Base-by-base conservation (phyloP, 164 flowering plant genomes). In the Piper longum region DNA sequence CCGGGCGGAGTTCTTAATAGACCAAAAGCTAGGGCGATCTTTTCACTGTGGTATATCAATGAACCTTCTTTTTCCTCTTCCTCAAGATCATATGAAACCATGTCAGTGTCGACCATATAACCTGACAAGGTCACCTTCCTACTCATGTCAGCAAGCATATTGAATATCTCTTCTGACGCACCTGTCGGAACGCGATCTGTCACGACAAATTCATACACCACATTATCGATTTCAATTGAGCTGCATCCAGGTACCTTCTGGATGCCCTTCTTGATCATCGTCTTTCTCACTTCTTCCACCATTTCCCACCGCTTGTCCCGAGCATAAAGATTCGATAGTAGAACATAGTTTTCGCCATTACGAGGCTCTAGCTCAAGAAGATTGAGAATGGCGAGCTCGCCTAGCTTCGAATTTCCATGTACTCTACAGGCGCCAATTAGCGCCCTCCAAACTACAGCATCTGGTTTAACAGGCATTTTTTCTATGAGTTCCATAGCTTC, bases 241-340 rank as follows among this genome's bases (percentile, higher is more conserved):
- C 66, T 63, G 43, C 66, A 63, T 13, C 66, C 59, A 41, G 66
- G 66, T 8, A 54, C 66, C 66, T 63, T 63, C n/a, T 55, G 59
- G 41, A 63, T 63, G 41, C 66, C 59, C 41, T 54, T 63, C 54
- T 9, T 4, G 41, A 17, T 63, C 58, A 63, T 63, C 4, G n/a
- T 63, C 36, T 54, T 44, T 12, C 66, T 54, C 16, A 63, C 44
- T 54, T 54, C 26, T 18, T 19, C 66, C 16, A 63, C 57, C 57
- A 54, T 18, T 16, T 39, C 41, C 66, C 66, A 63, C 66, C 66
- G 54, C 16, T 16, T 9, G 16, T 54, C 66, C 39, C 66, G 66
- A 18, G 66, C 16, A 55, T 63, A 63, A 19, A 63, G 41, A 41
- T 63, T 63, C 2, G 66, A 63, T 7, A 54, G 41, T 18, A 63